A percentile compares a stretch with the other conserved stretches of the same genome.
These are phyloP conservation scores for Micractinium sp. DNA, from an alignment of 139 green algal genomes.

Conservation along the genomic window DNA sequence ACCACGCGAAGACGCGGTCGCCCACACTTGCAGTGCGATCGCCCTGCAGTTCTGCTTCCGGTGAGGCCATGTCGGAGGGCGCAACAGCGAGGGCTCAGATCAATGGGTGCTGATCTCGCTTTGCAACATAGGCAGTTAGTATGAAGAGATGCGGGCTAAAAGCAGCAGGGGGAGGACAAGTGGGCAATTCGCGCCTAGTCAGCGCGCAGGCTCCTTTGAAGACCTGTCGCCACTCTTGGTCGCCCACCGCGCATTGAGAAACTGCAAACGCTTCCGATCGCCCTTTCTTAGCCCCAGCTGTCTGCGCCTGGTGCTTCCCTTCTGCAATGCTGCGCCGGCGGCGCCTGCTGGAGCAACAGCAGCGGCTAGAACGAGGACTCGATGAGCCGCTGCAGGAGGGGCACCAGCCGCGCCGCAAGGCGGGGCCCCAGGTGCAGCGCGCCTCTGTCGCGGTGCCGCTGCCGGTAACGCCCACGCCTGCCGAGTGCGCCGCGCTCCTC, in stretches of 20 bases:
- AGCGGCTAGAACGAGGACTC: background rate
- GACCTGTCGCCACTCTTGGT: too few relatives aligned
- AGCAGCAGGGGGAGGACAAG: too few relatives aligned
- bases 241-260: too few relatives aligned
- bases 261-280: too few relatives aligned
- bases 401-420: background rate
- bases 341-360: too few relatives aligned
- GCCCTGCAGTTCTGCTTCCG: background rate
- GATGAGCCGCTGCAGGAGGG: background rate
- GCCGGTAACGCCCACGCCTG: background rate
- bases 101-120: background rate
- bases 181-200: background rate
- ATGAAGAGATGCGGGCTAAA: too few relatives aligned
- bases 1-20: background rate
- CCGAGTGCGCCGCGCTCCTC: background rate
- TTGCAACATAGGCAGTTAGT: too few relatives aligned
- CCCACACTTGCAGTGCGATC: background rate
- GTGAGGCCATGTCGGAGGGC: background rate
- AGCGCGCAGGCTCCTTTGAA: background rate
- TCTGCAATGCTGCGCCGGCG: too few relatives aligned
- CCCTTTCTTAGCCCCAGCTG: background rate
- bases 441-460: slow-evolving; percentile 11
- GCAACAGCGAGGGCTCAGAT: background rate
- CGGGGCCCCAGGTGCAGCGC: background rate
- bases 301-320: background rate